These are phyloP conservation scores for Asterella californica DNA, from an alignment of 225 moss, liverwort and hornwort genomes.

Conservation along the genomic window DNA sequence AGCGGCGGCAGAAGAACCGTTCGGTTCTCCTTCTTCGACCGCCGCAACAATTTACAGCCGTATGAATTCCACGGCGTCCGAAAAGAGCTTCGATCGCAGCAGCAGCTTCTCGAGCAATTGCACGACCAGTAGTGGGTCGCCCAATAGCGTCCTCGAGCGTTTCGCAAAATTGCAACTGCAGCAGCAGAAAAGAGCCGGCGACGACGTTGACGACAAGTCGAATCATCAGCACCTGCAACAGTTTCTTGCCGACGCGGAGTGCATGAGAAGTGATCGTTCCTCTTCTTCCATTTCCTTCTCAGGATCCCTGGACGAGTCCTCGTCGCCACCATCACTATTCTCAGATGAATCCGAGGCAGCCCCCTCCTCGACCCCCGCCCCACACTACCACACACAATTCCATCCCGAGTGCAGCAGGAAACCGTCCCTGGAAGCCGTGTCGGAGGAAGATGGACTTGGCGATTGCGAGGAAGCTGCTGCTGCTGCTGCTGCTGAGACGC, in stretches of 20 bases:
- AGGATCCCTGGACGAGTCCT: background rate
- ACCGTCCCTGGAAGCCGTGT: background rate
- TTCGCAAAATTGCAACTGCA: slow-evolving; percentile 1
- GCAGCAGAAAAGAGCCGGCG: background rate
- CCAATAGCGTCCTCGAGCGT: slow-evolving; percentile 26
- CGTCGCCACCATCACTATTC: background rate
- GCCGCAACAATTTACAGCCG: background rate
- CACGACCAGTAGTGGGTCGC: slow-evolving; percentile 10
- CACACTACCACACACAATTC: too few species aligned
- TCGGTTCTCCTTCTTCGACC: slow-evolving; percentile 6
- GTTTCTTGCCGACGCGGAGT: background rate
- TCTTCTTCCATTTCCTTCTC: background rate
- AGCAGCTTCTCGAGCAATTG: background rate
- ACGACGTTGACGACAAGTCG: background rate
- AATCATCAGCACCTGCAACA: background rate
- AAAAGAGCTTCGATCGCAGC: background rate
- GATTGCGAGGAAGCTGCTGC: background rate
- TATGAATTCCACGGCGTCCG: slow-evolving; percentile 3
- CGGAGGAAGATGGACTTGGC: slow-evolving; percentile 8
- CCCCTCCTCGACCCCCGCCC: background rate
- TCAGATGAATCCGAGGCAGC: background rate
- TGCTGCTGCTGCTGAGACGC: background rate
- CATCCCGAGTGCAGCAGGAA: background rate
- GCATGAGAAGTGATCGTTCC: slow-evolving; percentile 8
- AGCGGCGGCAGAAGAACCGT: background rate